Evolutionary conservation across 768 basidiomycete genomes (phyloP).

Genomic region (Kwoniella europaea): DNA sequence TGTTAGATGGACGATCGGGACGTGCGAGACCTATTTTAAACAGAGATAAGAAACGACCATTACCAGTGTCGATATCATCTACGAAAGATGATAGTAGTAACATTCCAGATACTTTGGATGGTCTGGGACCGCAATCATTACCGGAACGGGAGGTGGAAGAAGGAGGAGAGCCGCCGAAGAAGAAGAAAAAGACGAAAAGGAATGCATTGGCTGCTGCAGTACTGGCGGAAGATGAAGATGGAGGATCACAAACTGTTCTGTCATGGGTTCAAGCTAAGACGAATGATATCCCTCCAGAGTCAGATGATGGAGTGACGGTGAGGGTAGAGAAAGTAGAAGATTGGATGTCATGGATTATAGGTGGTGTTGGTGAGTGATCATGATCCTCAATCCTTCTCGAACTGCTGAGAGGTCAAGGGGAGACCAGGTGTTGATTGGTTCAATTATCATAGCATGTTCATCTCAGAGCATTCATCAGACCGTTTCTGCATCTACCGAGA

Average conservation of each 20-base stretch:
- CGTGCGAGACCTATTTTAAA: background rate
- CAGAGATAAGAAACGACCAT: background rate
- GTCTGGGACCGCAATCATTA: background rate
- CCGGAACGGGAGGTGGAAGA: background rate
- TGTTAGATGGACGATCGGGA: conserved; percentile 3
- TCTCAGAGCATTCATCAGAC: conserved; percentile 89
- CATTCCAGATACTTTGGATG: conserved; percentile 19
- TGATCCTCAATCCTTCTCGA: background rate
- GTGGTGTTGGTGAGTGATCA: conserved; percentile 75
- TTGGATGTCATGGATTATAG: conserved; percentile 93
- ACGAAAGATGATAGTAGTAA: background rate
- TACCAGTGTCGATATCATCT: no score
- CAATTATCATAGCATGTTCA: conserved; percentile 37
- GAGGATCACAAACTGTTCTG: conserved; percentile 27
- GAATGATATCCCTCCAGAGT: background rate
- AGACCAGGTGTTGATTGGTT: background rate
- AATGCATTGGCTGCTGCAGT: conserved; percentile 45
- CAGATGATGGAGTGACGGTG: background rate
- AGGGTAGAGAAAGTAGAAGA: conserved; percentile 86
- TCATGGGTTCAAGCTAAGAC: conserved; percentile 34
- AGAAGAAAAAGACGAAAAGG: conserved; percentile 35
- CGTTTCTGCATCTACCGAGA: conserved; percentile 55
- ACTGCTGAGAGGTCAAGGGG: background rate
- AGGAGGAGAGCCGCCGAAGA: conserved; percentile 19
- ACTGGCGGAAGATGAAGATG: conserved; percentile 41